phyloP scores from a whole-genome alignment of 495 filamentous ascomycete genomes.

The Penicillium samsonianum region DNA sequence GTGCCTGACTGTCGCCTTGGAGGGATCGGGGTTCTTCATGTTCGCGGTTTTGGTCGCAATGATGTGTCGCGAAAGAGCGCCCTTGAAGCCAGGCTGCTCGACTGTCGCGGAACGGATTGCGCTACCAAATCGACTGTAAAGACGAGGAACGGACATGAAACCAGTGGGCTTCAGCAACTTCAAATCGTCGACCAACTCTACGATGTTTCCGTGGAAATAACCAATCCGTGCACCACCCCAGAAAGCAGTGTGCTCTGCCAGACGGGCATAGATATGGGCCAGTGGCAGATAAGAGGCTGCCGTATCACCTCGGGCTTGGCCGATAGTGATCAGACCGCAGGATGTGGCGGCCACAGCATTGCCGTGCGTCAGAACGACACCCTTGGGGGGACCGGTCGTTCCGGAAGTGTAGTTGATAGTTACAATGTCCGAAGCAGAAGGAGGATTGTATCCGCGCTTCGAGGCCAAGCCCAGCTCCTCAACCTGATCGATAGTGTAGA shows the following conservation, averaged over 20 bases:
- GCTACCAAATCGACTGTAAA: constrained; percentile 88
- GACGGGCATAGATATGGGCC: constrained; percentile 89
- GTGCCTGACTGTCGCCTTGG: constrained; percentile 77
- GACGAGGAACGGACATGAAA: constrained; percentile 86
- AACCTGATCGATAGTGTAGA: constrained; percentile 74
- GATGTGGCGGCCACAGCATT: constrained; percentile 76
- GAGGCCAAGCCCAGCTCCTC: constrained; percentile 74
- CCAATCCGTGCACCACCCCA: constrained; percentile 76
- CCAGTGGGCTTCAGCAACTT: constrained; percentile 80
- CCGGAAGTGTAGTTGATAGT: constrained; percentile 99
- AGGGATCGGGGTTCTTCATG: constrained; percentile 66
- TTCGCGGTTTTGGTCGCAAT: constrained; percentile 77
- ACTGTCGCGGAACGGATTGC: constrained; percentile 77
- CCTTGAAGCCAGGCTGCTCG: constrained; percentile 77
- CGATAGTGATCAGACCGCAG: constrained; percentile 53
- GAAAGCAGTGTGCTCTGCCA: constrained; percentile 75
- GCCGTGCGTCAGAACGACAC: constrained; percentile 81
- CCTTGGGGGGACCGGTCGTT: constrained; percentile 93
- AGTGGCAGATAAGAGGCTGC: constrained; percentile 87
- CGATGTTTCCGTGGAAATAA: constrained; percentile 92
- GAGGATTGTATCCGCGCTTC: constrained; percentile 65
- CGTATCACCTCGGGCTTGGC: constrained; percentile 55
- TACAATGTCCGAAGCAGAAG: constrained; percentile 72
- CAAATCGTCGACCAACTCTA: constrained; percentile 85
- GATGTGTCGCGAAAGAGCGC: constrained; percentile 76